These are phyloP conservation scores for Quambalaria eucalypti DNA, from an alignment of 1,284 basidiomycete genomes.

Conservation along the genomic window DNA sequence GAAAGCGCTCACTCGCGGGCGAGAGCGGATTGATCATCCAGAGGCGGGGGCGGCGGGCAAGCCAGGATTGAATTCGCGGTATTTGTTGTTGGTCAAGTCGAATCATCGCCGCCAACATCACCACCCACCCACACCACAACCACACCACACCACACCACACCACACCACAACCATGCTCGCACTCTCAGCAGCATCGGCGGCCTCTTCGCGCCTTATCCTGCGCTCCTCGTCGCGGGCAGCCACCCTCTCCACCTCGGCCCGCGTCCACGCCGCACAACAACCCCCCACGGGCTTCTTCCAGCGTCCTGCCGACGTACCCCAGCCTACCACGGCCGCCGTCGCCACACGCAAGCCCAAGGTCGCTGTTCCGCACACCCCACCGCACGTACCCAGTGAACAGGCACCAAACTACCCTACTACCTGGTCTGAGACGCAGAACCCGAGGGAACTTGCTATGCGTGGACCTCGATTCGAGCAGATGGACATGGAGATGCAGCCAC, in stretches of 20 bases:
- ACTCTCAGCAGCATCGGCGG: neutral
- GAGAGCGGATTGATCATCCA: too few species aligned
- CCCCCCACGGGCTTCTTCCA: conserved; percentile 9
- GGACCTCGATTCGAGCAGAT: conserved; percentile 88
- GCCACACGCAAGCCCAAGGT: conserved; percentile 4
- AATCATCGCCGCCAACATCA: neutral
- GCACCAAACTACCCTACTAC: conserved; percentile 34
- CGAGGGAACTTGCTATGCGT: conserved; percentile 55
- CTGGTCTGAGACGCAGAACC: conserved; percentile 33
- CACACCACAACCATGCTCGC: neutral
- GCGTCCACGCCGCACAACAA: neutral
- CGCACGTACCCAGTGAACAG: conserved; percentile 23
- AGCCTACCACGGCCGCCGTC: neutral
- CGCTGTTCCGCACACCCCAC: conserved; percentile 32
- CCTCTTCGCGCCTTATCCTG: neutral
- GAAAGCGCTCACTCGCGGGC: too few species aligned
- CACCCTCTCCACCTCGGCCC: neutral
- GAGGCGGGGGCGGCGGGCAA: too few species aligned
- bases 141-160: neutral
- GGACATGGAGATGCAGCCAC: conserved; percentile 72
- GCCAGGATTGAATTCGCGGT: too few species aligned
- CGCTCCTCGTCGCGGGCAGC: neutral
- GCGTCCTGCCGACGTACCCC: conserved; percentile 2
- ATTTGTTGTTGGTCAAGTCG: too few species aligned
- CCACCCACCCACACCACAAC: neutral